Conservation (phyloP, 2,329 filamentous ascomycete genomes). For the Aspergillus sp. region DNA sequence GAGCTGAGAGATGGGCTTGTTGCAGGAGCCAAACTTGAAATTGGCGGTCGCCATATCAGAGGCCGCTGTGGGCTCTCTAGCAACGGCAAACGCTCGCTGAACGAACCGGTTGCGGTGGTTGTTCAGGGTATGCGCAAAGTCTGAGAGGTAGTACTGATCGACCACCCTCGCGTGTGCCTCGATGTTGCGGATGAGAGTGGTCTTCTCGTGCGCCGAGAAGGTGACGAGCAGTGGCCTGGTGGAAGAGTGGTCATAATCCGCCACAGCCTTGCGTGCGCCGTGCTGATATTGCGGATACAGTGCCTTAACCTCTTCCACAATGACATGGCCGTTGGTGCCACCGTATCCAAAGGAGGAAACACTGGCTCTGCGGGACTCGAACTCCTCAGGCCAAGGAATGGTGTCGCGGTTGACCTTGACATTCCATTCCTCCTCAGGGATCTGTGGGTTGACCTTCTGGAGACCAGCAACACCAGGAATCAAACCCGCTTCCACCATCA, state of each 20-base stretch:
- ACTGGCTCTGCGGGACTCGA: slow-evolving; percentile 21
- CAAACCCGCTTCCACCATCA: slow-evolving; percentile 20
- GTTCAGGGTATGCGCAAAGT: slow-evolving; percentile 13
- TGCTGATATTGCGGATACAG: neutral
- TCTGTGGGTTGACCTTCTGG: slow-evolving; percentile 20
- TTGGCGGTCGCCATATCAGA: too few relatives aligned
- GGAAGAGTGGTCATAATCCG: neutral
- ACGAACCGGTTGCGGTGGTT: slow-evolving; percentile 4
- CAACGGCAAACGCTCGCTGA: neutral
- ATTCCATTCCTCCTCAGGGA: neutral
- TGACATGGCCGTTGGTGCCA: slow-evolving; percentile 46
- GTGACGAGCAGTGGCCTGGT: neutral
- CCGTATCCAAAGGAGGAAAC: slow-evolving; percentile 48
- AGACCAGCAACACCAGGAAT: slow-evolving; percentile 26
- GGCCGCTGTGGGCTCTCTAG: too few relatives aligned
- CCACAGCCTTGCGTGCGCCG: neutral
- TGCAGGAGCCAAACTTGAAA: too few relatives aligned
- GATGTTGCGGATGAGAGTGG: neutral
- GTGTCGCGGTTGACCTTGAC: neutral
- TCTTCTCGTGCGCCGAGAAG: neutral
- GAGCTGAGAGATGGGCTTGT: neutral
- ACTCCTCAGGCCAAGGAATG: neutral
- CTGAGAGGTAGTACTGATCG: neutral
- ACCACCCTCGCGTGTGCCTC: neutral
- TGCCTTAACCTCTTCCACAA: slow-evolving; percentile 28